These are phyloP conservation scores for Pinus taeda DNA, from an alignment of 75 land plant species.

Conservation along the genomic window DNA sequence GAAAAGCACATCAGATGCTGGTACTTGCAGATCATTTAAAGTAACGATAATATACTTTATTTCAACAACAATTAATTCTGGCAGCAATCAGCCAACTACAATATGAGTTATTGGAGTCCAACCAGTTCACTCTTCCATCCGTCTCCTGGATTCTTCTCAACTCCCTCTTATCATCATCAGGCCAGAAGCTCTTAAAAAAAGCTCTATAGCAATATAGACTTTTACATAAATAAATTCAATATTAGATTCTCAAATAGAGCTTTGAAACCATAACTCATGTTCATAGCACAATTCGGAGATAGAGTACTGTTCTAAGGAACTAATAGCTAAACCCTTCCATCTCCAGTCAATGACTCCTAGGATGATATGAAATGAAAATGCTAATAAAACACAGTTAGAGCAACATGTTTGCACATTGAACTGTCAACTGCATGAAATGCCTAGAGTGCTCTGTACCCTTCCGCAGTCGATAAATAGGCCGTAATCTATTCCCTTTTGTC, in stretches of 20 bases:
- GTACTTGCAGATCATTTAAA: slow-evolving; percentile 1
- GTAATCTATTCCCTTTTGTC: slow-evolving; percentile 21
- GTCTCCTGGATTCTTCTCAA: background rate
- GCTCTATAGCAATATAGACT: background rate
- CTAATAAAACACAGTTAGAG: no score
- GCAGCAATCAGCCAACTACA: background rate
- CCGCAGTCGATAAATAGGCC: background rate
- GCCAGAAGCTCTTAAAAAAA: background rate
- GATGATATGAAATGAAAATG: background rate
- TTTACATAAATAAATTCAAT: background rate
- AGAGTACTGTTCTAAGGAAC: background rate
- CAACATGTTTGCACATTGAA: background rate
- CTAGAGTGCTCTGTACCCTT: background rate
- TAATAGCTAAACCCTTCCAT: background rate
- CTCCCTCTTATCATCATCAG: background rate
- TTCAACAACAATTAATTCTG: background rate
- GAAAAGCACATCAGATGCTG: background rate
- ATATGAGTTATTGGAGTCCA: background rate
- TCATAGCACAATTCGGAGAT: background rate
- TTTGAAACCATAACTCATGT: background rate
- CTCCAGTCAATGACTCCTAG: slow-evolving; percentile 4
- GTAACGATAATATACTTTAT: background rate
- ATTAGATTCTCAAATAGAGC: background rate
- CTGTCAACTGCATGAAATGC: slow-evolving; percentile 5
- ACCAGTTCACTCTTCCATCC: background rate